Base-by-base conservation (phyloP, 805 yeast genomes). In the Schizosaccharomyces lindneri region DNA sequence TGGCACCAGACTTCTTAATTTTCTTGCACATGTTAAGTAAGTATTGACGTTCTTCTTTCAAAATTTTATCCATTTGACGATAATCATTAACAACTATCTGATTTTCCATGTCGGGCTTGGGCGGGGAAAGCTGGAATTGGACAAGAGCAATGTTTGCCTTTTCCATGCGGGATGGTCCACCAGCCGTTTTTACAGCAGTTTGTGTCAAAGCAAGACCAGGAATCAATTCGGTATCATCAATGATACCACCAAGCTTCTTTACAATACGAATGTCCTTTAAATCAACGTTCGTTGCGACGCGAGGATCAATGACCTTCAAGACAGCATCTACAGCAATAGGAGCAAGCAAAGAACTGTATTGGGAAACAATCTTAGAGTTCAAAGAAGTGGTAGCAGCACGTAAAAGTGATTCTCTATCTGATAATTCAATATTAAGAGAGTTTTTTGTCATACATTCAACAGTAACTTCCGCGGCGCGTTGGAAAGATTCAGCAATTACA, bases 51-150 rank as follows among this genome's bases (percentile, higher is more conserved):
- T 93, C 98, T 74, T 93, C 99, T 71, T 94, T 93, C 70, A 93
- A 78, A 67, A 93, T 93, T 75, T 90, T 93, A 74, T 93, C 99
- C 99, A 93, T 93, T 74, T 93, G 98, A 73, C 98, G 81, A 76
- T 93, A 93, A 73, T 93, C 99, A 70, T 86, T 93, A 62, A 93
- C 97, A 63, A 93, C 95, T 60, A 93, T 90, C 70, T 89, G 90
- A 73, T 93, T 93, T 75, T 93, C 98, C 84, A 94, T 84, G 70
- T 88, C 97, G 24, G 97, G 97, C 71, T 88, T 88, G 66, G 97
- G 97, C 29, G 97, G 96, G 24, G 95, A 87, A 65, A 88, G 79
- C 77, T 86, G 98, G 76, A 86, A 93, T 76, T 88, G 99, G 69
- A 85, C 80, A 69, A 85, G 79, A 36, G 85, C 97, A 70, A 87